phyloP scores from a whole-genome alignment of 2,329 filamentous ascomycete genomes.

The Periconia macrospinosa region DNA sequence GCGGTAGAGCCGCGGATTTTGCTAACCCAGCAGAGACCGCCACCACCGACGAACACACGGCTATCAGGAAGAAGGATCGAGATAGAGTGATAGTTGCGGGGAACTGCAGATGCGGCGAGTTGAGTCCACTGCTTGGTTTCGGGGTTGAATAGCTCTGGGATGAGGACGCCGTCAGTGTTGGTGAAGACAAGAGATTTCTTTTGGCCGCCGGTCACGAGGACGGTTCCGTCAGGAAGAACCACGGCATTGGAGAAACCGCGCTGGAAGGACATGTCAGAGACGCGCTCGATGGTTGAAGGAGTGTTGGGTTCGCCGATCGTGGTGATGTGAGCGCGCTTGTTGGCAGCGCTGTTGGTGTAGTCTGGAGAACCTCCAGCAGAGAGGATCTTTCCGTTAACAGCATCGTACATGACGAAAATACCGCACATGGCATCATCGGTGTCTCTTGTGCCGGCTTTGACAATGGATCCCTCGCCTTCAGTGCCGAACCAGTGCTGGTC shows the following conservation, averaged over 20 bases:
- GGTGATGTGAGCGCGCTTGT: constrained; percentile 14
- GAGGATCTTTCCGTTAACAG: constrained; percentile 57
- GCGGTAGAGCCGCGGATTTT: background rate
- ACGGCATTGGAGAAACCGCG: constrained; percentile 23
- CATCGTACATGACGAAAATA: constrained; percentile 61
- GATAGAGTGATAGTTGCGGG: constrained; percentile 25
- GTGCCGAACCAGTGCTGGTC: constrained; percentile 62
- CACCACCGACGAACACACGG: constrained; percentile 22
- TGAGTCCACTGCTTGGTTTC: constrained; percentile 17
- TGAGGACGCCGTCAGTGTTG: constrained; percentile 15
- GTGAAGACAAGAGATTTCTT: constrained; percentile 8
- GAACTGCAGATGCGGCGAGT: constrained; percentile 15
- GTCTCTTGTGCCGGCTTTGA: constrained; percentile 48
- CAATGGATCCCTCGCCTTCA: constrained; percentile 45
- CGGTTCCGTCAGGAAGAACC: constrained; percentile 25
- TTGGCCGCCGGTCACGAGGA: constrained; percentile 26
- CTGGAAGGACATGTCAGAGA: constrained; percentile 15
- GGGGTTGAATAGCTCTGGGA: constrained; percentile 24
- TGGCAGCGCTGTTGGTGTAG: constrained; percentile 34
- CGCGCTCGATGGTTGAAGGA: constrained; percentile 9
- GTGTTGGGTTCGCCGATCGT: constrained; percentile 18
- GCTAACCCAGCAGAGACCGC: constrained; percentile 15
- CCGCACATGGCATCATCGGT: constrained; percentile 59
- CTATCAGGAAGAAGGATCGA: constrained; percentile 25
- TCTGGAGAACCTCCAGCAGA: constrained; percentile 53